Evolutionary conservation across 2,329 filamentous ascomycete genomes (phyloP), one percentile per base, ranked within the genome.

Genomic region (Arachnopeziza araneosa): DNA sequence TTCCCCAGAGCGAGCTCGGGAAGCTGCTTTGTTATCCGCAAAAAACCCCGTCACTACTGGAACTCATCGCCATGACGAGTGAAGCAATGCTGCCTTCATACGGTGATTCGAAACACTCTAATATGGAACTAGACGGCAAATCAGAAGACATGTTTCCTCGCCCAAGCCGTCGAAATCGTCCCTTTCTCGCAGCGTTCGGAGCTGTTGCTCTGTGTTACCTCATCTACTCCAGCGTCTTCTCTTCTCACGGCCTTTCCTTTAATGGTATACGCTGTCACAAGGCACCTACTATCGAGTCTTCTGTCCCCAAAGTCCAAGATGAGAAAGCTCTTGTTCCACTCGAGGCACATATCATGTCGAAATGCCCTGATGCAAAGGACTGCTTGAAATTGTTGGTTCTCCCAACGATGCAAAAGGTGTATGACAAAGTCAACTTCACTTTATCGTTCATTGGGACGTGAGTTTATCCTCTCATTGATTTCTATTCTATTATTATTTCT

Each of bases 291-390:
- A 57, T 9, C n/a, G 36, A 54, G 51, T 17, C 22, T 1, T 30
- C n/a, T 17, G 8, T 7, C 19, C 19, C 7, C 7, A 7, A 26
- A 24, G 17, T 10, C 8, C 19, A n/a, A n/a, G 52, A 30, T 21
- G 60, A 56, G 2, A 60, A 58, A 48, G 23, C 55, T 53, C 75
- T 79, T 60, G 88, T 98, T 4, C 89, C 91, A 3, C 76, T 99
- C 1, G 95, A 99, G 74, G 90, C 91, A 59, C 93, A 98, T 74
- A 95, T 98, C 68, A 99, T 98, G 88, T 90, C 87, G 77, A 97
- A 98, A 80, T 99, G 95, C 70, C 93, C 93, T 0, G 95, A 99
- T 75, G 92, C 95, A 1, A 83, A 81, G 79, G 88, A 91, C 71
- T 97, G 93, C 70, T 79, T 99, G 22, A 84, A 85, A 63, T 79